Conservation (phyloP, 441 rosid genomes). For the Jatropha multifida region DNA sequence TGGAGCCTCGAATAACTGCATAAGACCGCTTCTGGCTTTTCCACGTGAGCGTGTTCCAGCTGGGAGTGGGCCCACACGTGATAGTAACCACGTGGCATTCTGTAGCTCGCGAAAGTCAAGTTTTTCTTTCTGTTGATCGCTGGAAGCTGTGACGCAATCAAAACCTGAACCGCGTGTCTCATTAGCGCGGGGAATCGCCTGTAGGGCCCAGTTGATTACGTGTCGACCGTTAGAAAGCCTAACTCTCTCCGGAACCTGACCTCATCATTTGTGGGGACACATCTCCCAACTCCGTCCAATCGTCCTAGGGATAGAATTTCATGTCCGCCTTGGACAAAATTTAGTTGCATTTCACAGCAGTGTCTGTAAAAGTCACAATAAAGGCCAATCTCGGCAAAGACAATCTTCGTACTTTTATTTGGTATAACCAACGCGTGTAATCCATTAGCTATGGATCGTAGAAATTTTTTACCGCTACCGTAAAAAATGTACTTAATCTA, state of each 20-base stretch:
- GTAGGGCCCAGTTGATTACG: slow-evolving; percentile 28
- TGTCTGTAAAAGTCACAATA: too few relatives aligned
- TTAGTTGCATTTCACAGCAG: too few relatives aligned
- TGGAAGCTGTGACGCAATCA: slow-evolving; percentile 27
- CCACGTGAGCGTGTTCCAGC: slow-evolving; percentile 24
- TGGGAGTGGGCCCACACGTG: not conserved
- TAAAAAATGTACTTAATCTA: too few relatives aligned
- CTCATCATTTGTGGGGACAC: slow-evolving; percentile 26
- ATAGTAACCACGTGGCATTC: slow-evolving; percentile 13
- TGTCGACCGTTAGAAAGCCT: slow-evolving; percentile 44
- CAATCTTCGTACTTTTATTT: too few relatives aligned
- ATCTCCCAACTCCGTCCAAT: too few relatives aligned
- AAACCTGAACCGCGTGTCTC: slow-evolving; percentile 40
- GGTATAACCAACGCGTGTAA: too few relatives aligned
- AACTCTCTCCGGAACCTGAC: slow-evolving; percentile 17
- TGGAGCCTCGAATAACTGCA: too few relatives aligned
- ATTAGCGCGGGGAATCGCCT: slow-evolving; percentile 3
- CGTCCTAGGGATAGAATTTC: too few relatives aligned
- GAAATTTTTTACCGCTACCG: too few relatives aligned
- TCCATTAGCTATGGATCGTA: too few relatives aligned
- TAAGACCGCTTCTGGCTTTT: not conserved
- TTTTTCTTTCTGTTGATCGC: not conserved
- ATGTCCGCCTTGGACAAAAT: too few relatives aligned
- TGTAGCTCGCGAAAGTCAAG: slow-evolving; percentile 1
- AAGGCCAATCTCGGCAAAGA: too few relatives aligned